phyloP scores from a whole-genome alignment of 179 eudicot genomes.

The Camellia oleifera region DNA sequence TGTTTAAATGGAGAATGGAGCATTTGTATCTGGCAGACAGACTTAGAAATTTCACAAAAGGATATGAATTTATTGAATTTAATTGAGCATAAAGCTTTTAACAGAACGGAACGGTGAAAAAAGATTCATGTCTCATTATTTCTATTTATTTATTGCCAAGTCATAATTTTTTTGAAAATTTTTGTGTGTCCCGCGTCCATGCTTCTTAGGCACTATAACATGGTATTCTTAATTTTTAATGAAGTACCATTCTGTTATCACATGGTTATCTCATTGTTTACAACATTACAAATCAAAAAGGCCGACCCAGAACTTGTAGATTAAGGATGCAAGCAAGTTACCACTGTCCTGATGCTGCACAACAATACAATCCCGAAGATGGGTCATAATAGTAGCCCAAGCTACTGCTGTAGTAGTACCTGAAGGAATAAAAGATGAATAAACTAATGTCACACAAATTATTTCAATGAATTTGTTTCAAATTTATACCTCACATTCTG shows the following conservation, averaged over 20 bases:
- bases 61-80: too few relatives aligned
- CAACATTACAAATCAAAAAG: neutral
- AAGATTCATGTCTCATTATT: neutral
- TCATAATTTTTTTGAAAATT: too few relatives aligned
- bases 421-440: conserved; percentile 25
- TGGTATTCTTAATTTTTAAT: neutral
- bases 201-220: neutral
- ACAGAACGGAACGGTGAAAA: too few relatives aligned
- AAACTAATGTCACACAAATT: neutral
- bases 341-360: conserved; percentile 87
- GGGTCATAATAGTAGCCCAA: conserved; percentile 93
- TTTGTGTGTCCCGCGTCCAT: too few relatives aligned
- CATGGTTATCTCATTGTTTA: neutral
- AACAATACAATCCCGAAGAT: conserved; percentile 66
- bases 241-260: neutral
- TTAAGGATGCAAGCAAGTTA: conserved; percentile 19
- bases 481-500: neutral
- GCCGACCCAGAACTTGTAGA: neutral
- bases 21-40: too few relatives aligned
- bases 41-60: too few relatives aligned
- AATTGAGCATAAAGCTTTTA: too few relatives aligned
- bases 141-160: neutral
- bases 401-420: conserved; percentile 95
- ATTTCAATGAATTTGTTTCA: neutral
- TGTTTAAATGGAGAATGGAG: too few relatives aligned